These are phyloP conservation scores for Dryas integrifolia DNA, from an alignment of 331 rosid genomes.

Conservation along the genomic window DNA sequence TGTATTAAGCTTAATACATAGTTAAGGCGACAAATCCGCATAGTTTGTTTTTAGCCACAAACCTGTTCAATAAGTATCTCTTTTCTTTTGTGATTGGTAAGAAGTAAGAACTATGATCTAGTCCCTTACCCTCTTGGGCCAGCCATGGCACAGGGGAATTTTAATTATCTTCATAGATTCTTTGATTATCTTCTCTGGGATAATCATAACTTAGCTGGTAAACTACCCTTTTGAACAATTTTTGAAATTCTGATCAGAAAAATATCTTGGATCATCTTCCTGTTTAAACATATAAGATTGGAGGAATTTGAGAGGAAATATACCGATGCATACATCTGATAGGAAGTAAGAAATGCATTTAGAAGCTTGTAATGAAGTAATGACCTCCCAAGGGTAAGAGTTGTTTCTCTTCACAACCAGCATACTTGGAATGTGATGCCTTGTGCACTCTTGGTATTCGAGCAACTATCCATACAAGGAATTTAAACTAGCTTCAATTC, in stretches of 20 bases:
- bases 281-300: neutral
- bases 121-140: too few relatives aligned
- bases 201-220: neutral
- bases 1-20: neutral
- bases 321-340: neutral
- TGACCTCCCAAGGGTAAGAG: neutral
- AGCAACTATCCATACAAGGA: conserved; percentile 2
- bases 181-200: neutral
- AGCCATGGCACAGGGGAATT: neutral
- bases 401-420: neutral
- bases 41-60: neutral
- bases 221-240: neutral
- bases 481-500: neutral
- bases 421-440: neutral
- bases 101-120: neutral
- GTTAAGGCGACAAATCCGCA: neutral
- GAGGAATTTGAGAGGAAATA: neutral
- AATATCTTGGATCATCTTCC: neutral
- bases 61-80: neutral
- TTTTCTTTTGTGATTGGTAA: neutral
- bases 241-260: neutral
- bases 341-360: neutral
- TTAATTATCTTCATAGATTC: neutral
- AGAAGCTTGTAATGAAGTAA: neutral
- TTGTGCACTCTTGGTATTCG: neutral